Evolutionary conservation across 163 green algal genomes (phyloP).

Genomic region (Chlamydomonas reinhardtii): DNA sequence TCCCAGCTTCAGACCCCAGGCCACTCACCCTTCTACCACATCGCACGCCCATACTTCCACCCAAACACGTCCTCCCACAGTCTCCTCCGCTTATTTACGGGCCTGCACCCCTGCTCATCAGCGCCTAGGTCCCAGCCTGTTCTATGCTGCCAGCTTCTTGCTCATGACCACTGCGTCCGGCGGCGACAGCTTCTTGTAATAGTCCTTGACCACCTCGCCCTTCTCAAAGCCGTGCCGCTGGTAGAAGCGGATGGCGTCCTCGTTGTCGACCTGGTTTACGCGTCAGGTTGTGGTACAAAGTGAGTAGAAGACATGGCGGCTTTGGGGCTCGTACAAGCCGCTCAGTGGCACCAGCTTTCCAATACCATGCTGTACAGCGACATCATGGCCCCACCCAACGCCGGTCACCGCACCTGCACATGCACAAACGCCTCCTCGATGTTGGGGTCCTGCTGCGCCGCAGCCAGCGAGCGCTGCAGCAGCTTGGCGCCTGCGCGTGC

Average conservation of each 20-base stretch:
- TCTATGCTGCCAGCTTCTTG: conserved; percentile 2
- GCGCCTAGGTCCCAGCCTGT: no score
- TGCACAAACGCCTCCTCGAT: conserved; percentile 83
- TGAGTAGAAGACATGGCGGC: not conserved
- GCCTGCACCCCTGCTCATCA: no score
- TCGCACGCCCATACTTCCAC: no score
- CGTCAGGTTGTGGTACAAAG: not conserved
- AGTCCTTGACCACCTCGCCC: conserved; percentile 75
- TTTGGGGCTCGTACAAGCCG: no score
- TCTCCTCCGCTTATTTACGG: no score
- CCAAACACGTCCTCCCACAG: no score
- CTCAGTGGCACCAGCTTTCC: no score
- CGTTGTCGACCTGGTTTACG: conserved; percentile 66
- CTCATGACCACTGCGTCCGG: conserved; percentile 70
- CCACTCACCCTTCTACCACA: no score
- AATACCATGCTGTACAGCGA: no score
- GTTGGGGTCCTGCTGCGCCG: conserved; percentile 62
- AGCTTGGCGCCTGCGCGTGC: conserved; percentile 68
- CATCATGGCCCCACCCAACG: not conserved
- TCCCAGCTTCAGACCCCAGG: no score
- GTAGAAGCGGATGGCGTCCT: conserved; percentile 90
- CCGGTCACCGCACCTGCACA: conserved; percentile 68
- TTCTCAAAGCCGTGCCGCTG: conserved; percentile 79
- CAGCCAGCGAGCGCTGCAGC: conserved; percentile 65
- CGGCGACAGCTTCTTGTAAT: conserved; percentile 86